These are phyloP conservation scores for Wickerhamomyces canadensis DNA, from an alignment of 805 yeast genomes.

Conservation along the genomic window DNA sequence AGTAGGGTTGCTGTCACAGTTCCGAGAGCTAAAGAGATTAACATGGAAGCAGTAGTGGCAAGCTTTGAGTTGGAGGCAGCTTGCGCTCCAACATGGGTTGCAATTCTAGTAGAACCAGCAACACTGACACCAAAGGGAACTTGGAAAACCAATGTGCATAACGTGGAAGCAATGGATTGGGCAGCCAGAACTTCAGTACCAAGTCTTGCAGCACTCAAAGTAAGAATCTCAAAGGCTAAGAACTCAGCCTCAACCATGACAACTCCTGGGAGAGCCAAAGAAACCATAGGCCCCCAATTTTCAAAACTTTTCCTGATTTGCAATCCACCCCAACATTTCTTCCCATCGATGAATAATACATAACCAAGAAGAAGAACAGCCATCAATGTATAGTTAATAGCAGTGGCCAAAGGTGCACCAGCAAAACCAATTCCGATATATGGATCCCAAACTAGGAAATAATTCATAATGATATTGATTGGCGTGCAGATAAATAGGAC, in stretches of 20 bases:
- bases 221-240: conserved; percentile 58
- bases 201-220: conserved; percentile 53
- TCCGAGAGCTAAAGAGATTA: conserved; percentile 27
- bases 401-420: conserved; percentile 73
- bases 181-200: conserved; percentile 60
- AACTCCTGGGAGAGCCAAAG: conserved; percentile 56
- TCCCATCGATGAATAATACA: conserved; percentile 38
- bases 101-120: conserved; percentile 58
- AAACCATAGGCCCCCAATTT: conserved; percentile 46
- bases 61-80: conserved; percentile 32
- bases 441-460: conserved; percentile 55
- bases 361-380: conserved; percentile 49
- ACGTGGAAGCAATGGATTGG: conserved; percentile 54
- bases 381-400: conserved; percentile 58
- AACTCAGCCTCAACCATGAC: conserved; percentile 64
- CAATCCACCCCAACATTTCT: conserved; percentile 31
- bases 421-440: conserved; percentile 60
- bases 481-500: conserved; percentile 60
- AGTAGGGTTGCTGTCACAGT: conserved; percentile 40
- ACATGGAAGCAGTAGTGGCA: conserved; percentile 37
- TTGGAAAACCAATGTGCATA: conserved; percentile 52
- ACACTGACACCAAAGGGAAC: conserved; percentile 59
- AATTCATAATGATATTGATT: conserved; percentile 51
- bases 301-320: conserved; percentile 17
- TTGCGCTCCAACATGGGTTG: conserved; percentile 49